Evolutionary conservation across 1,284 basidiomycete genomes (phyloP).

Genomic region (Cystobasidium slooffiae): DNA sequence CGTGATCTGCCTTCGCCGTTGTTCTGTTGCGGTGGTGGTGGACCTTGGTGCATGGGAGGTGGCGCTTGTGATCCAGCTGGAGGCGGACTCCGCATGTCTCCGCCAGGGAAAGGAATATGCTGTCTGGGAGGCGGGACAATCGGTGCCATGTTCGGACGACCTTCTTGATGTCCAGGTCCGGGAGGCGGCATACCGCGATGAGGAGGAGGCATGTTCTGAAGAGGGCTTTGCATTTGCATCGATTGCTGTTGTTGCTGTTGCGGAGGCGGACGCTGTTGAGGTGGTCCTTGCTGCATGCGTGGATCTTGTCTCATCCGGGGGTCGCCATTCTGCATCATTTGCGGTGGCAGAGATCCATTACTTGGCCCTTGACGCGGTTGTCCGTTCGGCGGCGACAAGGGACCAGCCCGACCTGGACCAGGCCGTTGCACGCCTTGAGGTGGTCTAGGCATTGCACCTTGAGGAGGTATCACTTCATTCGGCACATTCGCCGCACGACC

Average conservation of each 20-base stretch:
- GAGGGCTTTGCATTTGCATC: slow-evolving; percentile 21
- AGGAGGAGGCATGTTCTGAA: slow-evolving; percentile 15
- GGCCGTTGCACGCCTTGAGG: slow-evolving; percentile 20
- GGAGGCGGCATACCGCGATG: slow-evolving; percentile 21
- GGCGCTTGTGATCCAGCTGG: slow-evolving; percentile 5
- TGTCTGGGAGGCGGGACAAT: slow-evolving; percentile 9
- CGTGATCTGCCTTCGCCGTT: slow-evolving; percentile 10
- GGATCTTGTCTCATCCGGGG: background rate
- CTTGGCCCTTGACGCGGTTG: slow-evolving; percentile 18
- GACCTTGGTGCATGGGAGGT: slow-evolving; percentile 6
- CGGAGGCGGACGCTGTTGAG: slow-evolving; percentile 22
- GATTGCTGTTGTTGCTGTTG: slow-evolving; percentile 20
- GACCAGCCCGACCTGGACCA: background rate
- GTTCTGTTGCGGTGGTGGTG: slow-evolving; percentile 10
- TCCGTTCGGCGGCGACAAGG: slow-evolving; percentile 13
- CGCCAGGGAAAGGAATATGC: slow-evolving; percentile 13
- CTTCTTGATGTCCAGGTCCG: background rate
- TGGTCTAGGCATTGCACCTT: background rate
- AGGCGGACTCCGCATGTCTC: slow-evolving; percentile 11
- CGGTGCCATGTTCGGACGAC: background rate
- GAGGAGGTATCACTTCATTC: background rate
- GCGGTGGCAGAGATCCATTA: slow-evolving; percentile 4
- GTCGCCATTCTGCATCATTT: slow-evolving; percentile 3
- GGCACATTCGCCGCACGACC: slow-evolving; percentile 20
- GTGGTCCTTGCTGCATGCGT: slow-evolving; percentile 23